These are phyloP conservation scores for Phytophthora fragariae DNA, from an alignment of 352 stramenopile species.

Conservation along the genomic window DNA sequence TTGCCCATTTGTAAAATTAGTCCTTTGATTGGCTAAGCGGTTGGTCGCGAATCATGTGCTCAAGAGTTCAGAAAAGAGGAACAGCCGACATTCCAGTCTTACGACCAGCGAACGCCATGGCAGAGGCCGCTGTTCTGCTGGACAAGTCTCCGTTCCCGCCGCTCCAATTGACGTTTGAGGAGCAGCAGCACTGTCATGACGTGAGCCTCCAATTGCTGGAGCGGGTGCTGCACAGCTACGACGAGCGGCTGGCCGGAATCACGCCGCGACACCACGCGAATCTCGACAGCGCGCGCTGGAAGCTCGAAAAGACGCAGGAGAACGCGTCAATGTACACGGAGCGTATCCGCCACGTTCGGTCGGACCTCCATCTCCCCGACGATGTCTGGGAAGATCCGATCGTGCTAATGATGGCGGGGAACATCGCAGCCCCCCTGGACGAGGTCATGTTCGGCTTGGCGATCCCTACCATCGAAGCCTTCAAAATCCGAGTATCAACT, in stretches of 20 bases:
- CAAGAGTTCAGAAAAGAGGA: conserved; percentile 27
- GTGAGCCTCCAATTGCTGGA: conserved; percentile 47
- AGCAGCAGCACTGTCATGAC: conserved; percentile 47
- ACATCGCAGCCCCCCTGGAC: conserved; percentile 52
- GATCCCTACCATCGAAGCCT: conserved; percentile 49
- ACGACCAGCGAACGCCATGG: conserved; percentile 15
- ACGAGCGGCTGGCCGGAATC: conserved; percentile 36
- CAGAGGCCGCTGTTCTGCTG: conserved; percentile 27
- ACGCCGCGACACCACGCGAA: conserved; percentile 30
- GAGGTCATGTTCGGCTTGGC: conserved; percentile 71
- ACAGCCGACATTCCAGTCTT: neutral
- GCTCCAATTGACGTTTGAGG: conserved; percentile 36
- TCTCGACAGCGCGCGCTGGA: conserved; percentile 46
- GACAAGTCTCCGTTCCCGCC: conserved; percentile 43
- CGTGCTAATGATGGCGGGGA: conserved; percentile 50
- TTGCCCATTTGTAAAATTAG: neutral
- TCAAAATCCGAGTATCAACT: conserved; percentile 40
- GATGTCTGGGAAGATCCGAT: conserved; percentile 39
- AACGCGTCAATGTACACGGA: conserved; percentile 46
- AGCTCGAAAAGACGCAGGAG: conserved; percentile 40
- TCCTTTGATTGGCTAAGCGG: neutral
- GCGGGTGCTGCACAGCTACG: conserved; percentile 44
- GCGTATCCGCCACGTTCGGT: conserved; percentile 32
- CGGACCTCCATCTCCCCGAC: conserved; percentile 38
- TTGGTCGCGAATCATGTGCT: neutral